phyloP scores from a whole-genome alignment of 371 early-diverging fungal species.

The Coemansia sp. region DNA sequence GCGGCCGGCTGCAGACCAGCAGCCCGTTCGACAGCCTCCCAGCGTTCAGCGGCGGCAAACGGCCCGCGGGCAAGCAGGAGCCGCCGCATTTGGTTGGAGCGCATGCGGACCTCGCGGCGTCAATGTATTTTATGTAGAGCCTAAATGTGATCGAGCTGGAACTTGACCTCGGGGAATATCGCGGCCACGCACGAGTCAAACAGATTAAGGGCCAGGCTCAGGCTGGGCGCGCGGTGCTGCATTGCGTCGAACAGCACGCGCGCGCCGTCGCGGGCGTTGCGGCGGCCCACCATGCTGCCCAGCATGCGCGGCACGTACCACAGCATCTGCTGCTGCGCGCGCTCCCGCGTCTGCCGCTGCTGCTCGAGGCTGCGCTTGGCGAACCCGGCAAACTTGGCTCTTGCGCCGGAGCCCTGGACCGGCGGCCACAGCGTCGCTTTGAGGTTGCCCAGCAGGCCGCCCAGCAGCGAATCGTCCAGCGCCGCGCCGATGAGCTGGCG shows the following conservation, averaged over 20 bases:
- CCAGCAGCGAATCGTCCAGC: constrained; percentile 15
- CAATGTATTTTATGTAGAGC: constrained; percentile 38
- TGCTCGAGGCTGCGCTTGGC: constrained; percentile 15
- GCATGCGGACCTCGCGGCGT: constrained; percentile 16
- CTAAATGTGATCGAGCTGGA: constrained; percentile 18
- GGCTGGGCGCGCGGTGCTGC: constrained; percentile 76
- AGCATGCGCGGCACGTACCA: constrained; percentile 59
- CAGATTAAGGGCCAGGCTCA: constrained; percentile 67
- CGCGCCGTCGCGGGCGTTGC: constrained; percentile 81
- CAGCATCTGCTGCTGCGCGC: constrained; percentile 26
- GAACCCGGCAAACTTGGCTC: constrained; percentile 7
- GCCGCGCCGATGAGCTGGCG: constrained; percentile 17
- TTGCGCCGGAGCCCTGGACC: not conserved
- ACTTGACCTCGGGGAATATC: constrained; percentile 68
- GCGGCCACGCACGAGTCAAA: constrained; percentile 72
- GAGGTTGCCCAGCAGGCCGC: constrained; percentile 13
- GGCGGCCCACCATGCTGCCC: constrained; percentile 79
- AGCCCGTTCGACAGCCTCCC: constrained; percentile 1
- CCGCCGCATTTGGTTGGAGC: constrained; percentile 18
- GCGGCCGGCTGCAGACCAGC: constrained; percentile 68
- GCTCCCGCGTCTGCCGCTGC: not conserved
- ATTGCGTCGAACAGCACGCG: constrained; percentile 66
- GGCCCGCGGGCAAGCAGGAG: not conserved
- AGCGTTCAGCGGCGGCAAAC: not conserved
- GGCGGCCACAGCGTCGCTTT: constrained; percentile 44